Evolutionary conservation across 2,329 filamentous ascomycete species (phyloP), one percentile per base, ranked within the genome.

Genomic region (Dactylellina cionopaga): DNA sequence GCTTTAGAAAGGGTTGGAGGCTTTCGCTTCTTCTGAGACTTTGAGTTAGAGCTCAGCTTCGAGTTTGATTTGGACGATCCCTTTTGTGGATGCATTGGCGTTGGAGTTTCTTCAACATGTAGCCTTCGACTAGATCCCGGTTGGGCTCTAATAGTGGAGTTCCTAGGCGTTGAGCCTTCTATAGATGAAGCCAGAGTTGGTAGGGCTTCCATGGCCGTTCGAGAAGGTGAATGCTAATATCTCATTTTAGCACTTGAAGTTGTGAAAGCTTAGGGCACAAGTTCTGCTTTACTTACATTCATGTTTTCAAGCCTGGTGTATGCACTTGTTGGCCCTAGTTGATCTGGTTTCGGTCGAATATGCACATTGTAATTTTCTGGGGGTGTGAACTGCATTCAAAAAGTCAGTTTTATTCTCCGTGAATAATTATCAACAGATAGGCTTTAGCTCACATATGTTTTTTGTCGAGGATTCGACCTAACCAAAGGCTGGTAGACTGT

Each of bases 1-100:
- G 81, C 49, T 33, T 64, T 68, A 33, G 54, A 54, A 43, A 44
- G 46, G 29, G 63, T 74, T 69, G 71, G 44, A 19, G 68, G 39
- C 22, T 62, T 74, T 25, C 65, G 63, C 46, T 64, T 63, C 44
- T 63, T 74, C 24, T 58, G 52, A 22, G 65, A 35, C 25, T 63
- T 66, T 43, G 56, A 19, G 7, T 33, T 19, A 13, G 46, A 17
- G 15, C 17, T 47, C 13, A n/a, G 7, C 19, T 49, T 55, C 19
- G 29, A 43, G 6, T 25, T 25, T 15, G 35, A 15, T 24, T 55
- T 29, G 1, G 44, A 25, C 9, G 15, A 22, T 15, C 43, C 35
- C 13, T 58, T 62, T 5, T 56, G 24, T 27, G 35, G 15, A 13
- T 24, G 44, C n/a, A 25, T 43, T 17, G 44, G n/a, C 5, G 27